Evolutionary conservation across 805 yeast species (phyloP).

Genomic region (Starmerella bombi): DNA sequence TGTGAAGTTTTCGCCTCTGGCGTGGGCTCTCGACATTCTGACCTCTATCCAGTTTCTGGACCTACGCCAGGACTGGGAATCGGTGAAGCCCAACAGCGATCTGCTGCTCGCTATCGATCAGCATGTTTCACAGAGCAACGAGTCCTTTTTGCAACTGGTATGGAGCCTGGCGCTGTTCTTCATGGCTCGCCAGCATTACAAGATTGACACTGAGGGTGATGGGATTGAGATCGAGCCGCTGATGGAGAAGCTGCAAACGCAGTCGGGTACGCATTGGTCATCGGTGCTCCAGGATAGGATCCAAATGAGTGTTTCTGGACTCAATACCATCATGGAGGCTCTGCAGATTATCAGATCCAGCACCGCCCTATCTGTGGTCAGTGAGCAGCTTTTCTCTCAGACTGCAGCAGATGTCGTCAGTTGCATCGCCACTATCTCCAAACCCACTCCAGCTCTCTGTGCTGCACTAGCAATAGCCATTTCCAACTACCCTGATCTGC

Average conservation of each 20-base stretch:
- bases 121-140: constrained; percentile 2
- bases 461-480: constrained; percentile 33
- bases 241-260: constrained; percentile 12
- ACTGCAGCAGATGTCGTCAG: constrained; percentile 21
- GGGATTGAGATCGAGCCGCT: constrained; percentile 10
- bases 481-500: constrained; percentile 34
- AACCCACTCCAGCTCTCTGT: constrained; percentile 15
- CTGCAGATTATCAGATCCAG: constrained; percentile 6
- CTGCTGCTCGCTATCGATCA: constrained; percentile 18
- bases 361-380: constrained; percentile 4
- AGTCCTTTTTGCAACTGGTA: constrained; percentile 16
- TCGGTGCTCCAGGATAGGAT: constrained; percentile 11
- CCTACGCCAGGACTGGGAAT: constrained; percentile 21
- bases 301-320: constrained; percentile 5
- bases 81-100: constrained; percentile 10
- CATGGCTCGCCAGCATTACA: constrained; percentile 18
- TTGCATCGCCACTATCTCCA: constrained; percentile 9
- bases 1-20: neutral
- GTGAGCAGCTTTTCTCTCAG: constrained; percentile 15
- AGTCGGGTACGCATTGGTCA: constrained; percentile 18
- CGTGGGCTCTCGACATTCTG: constrained; percentile 14
- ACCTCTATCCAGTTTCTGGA: constrained; percentile 23
- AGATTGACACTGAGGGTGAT: constrained; percentile 7
- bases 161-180: constrained; percentile 25
- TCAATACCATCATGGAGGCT: constrained; percentile 8